These are phyloP conservation scores for Aegilops bicornis DNA, from an alignment of 176 grass and related monocot genomes.

Conservation along the genomic window DNA sequence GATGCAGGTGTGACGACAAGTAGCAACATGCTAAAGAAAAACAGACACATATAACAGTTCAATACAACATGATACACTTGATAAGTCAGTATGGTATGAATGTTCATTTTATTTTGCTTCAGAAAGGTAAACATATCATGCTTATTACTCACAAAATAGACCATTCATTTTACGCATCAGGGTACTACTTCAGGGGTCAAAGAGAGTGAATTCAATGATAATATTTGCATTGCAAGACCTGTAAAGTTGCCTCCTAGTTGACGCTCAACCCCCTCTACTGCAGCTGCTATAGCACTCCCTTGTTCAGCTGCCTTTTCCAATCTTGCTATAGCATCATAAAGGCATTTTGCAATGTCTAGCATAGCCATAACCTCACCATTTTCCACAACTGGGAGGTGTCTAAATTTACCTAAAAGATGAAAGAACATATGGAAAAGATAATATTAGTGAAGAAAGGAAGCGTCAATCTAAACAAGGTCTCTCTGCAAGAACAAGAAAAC, in stretches of 20 bases:
- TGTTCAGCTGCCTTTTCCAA: constrained; percentile 97
- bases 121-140: constrained; percentile 19
- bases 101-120: constrained; percentile 10
- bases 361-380: constrained; percentile 99
- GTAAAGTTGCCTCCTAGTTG: constrained; percentile 86
- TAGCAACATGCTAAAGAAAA: constrained; percentile 1
- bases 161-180: neutral
- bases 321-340: constrained; percentile 95
- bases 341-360: constrained; percentile 96
- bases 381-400: constrained; percentile 98
- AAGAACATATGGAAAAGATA: constrained; percentile 29
- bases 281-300: constrained; percentile 93
- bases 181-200: constrained; percentile 7
- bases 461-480: constrained; percentile 10
- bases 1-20: neutral
- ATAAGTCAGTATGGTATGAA: neutral
- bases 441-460: constrained; percentile 19
- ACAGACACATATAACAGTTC: neutral
- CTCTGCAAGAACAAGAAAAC: constrained; percentile 13
- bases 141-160: constrained; percentile 14
- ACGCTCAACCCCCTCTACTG: constrained; percentile 91
- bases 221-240: constrained; percentile 38
- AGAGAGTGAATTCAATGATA: constrained; percentile 24
- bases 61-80: constrained; percentile 14
- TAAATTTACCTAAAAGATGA: constrained; percentile 89